These are phyloP conservation scores for Hippophae gyantsensis DNA, from an alignment of 306 rosid species.

Conservation along the genomic window DNA sequence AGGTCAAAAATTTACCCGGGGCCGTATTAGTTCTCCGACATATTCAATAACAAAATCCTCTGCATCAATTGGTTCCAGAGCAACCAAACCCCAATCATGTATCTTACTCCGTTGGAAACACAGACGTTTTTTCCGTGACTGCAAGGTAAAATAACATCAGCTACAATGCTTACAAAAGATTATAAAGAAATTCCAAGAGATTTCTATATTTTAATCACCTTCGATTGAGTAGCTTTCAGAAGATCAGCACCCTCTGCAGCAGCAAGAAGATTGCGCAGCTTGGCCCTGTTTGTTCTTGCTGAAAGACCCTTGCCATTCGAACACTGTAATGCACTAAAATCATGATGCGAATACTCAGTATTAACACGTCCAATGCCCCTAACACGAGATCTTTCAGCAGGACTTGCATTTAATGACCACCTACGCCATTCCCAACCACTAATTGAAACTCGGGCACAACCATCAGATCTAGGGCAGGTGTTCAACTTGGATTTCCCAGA, in stretches of 20 bases:
- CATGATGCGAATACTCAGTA: constrained; percentile 33
- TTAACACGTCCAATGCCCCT: constrained; percentile 46
- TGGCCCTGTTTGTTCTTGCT: constrained; percentile 93
- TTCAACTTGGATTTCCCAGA: constrained; percentile 41
- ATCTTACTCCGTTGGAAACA: constrained; percentile 93
- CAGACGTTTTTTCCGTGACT: constrained; percentile 83
- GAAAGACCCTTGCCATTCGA: constrained; percentile 83
- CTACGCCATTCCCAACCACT: constrained; percentile 93
- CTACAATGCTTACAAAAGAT: constrained; percentile 10
- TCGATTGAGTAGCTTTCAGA: constrained; percentile 83
- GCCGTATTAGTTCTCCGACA: constrained; percentile 88
- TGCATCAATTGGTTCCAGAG: constrained; percentile 89
- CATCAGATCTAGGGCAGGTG: constrained; percentile 65
- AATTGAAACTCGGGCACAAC: constrained; percentile 81
- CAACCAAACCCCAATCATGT: constrained; percentile 98
- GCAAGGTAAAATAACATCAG: constrained; percentile 12
- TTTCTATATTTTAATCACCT: constrained; percentile 38
- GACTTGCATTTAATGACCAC: constrained; percentile 76
- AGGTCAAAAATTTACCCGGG: constrained; percentile 48
- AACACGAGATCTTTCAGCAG: constrained; percentile 62
- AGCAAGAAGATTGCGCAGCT: constrained; percentile 87
- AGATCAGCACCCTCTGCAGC: constrained; percentile 97
- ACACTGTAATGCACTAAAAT: constrained; percentile 44
- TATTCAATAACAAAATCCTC: constrained; percentile 96
- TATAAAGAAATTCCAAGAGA: constrained; percentile 13